These are phyloP conservation scores for Cytospora leucostoma DNA, from an alignment of 2,329 filamentous ascomycete genomes.

Conservation along the genomic window DNA sequence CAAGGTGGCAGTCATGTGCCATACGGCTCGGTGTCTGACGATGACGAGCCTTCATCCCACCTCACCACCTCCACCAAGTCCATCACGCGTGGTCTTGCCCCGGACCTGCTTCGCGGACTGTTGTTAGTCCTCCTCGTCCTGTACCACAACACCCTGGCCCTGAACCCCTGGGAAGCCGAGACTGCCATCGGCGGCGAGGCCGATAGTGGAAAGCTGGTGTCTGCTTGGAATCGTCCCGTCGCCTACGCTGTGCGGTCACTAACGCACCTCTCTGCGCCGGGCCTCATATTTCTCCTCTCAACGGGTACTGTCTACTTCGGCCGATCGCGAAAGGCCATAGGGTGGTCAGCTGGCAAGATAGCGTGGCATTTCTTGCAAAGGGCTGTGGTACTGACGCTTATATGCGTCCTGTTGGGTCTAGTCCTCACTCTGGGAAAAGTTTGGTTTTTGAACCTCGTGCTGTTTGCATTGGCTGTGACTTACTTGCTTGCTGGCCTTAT, in stretches of 20 bases:
- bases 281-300: slow-evolving; percentile 49
- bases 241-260: slow-evolving; percentile 45
- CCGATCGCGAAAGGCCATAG: slow-evolving; percentile 42
- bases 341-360: slow-evolving; percentile 42
- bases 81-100: slow-evolving; percentile 41
- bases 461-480: slow-evolving; percentile 48
- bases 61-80: slow-evolving; percentile 16
- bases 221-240: slow-evolving; percentile 41
- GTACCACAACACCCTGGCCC: slow-evolving; percentile 43
- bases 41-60: background rate
- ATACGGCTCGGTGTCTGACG: slow-evolving; percentile 12
- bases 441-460: slow-evolving; percentile 47
- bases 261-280: slow-evolving; percentile 48
- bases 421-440: slow-evolving; percentile 37
- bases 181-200: slow-evolving; percentile 41
- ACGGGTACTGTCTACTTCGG: slow-evolving; percentile 49
- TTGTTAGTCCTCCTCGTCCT: slow-evolving; percentile 49
- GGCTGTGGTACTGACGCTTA: slow-evolving; percentile 39
- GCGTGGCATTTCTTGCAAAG: slow-evolving; percentile 43
- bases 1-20: background rate
- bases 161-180: slow-evolving; percentile 46
- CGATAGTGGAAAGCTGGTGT: slow-evolving; percentile 39
- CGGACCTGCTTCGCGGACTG: slow-evolving; percentile 47
- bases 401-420: slow-evolving; percentile 39
- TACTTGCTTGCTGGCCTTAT: slow-evolving; percentile 47